Percentiles rank a stretch among this genome's conserved stretches.
phyloP scores from a whole-genome alignment of 306 rosid species.

The cucumber (Cucumis sativus) region DNA sequence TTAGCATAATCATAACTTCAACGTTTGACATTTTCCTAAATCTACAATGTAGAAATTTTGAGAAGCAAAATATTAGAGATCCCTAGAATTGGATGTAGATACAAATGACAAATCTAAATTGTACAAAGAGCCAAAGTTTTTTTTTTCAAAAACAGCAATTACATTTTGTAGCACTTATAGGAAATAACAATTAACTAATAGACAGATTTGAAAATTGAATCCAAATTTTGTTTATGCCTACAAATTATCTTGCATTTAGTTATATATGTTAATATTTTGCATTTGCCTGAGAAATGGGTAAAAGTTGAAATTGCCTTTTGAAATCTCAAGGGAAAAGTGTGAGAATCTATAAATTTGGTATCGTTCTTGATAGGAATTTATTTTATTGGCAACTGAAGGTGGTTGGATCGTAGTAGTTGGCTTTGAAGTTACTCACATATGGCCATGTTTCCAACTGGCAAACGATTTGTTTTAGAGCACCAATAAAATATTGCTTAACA shows the following conservation, averaged over 20 bases:
- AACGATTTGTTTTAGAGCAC: background rate
- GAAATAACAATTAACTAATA: too few species aligned
- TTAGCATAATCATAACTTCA: background rate
- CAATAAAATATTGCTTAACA: background rate
- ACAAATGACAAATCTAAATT: background rate
- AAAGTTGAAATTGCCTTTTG: background rate
- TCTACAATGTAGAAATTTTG: background rate
- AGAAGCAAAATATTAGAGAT: background rate
- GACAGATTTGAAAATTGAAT: too few species aligned
- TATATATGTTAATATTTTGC: too few species aligned
- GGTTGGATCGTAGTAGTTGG: background rate
- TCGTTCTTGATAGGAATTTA: background rate
- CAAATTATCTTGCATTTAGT: too few species aligned
- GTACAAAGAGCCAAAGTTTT: background rate
- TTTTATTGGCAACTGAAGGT: conserved; percentile 2
- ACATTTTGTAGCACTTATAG: too few species aligned
- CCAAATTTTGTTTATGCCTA: too few species aligned
- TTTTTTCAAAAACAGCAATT: too few species aligned
- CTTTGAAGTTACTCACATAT: conserved; percentile 2
- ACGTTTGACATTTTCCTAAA: background rate
- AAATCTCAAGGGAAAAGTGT: background rate
- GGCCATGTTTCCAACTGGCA: conserved; percentile 2
- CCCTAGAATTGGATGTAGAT: background rate
- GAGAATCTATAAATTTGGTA: background rate
- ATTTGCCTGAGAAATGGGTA: background rate